Evolutionary conservation across 768 basidiomycete species (phyloP).

Genomic region (Boletellus ananas): DNA sequence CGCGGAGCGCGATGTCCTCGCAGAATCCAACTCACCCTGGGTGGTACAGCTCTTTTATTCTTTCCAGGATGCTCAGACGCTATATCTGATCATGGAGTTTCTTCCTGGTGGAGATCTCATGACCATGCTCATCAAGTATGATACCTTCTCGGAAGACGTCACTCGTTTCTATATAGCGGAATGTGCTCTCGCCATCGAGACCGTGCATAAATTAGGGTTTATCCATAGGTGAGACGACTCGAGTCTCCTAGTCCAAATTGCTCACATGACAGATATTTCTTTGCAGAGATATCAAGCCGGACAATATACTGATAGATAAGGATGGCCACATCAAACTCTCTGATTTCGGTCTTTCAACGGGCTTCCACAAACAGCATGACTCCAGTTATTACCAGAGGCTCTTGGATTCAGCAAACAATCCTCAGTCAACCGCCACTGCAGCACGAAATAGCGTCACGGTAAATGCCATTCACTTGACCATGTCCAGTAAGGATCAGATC

Average conservation of each 20-base stretch:
- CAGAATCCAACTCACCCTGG: constrained; percentile 94
- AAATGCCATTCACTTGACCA: constrained; percentile 94
- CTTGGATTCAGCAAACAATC: constrained; percentile 58
- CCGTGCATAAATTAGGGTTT: constrained; percentile 95
- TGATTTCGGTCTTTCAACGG: constrained; percentile 98
- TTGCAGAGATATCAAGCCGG: constrained; percentile 93
- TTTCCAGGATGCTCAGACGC: constrained; percentile 90
- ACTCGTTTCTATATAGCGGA: constrained; percentile 99
- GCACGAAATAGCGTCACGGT: constrained; percentile 95
- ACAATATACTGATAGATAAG: constrained; percentile 90
- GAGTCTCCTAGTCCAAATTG: not conserved
- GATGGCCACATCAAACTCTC: constrained; percentile 97
- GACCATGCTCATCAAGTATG: constrained; percentile 99
- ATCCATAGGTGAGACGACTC: constrained; percentile 77
- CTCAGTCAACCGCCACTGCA: constrained; percentile 39
- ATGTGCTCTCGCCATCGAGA: constrained; percentile 95
- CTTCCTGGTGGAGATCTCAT: constrained; percentile 97
- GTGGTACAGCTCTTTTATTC: constrained; percentile 97
- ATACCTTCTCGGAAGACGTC: constrained; percentile 97
- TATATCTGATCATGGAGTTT: constrained; percentile 99
- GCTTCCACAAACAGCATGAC: constrained; percentile 98
- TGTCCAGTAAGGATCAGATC: constrained; percentile 89
- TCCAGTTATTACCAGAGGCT: constrained; percentile 91
- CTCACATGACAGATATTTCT: not conserved
- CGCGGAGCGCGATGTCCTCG: constrained; percentile 94